A percentile compares a stretch with the other conserved stretches of the same genome.
Evolutionary conservation across 2,329 filamentous ascomycete genomes (phyloP).

Genomic region (Penicillium nordicum): DNA sequence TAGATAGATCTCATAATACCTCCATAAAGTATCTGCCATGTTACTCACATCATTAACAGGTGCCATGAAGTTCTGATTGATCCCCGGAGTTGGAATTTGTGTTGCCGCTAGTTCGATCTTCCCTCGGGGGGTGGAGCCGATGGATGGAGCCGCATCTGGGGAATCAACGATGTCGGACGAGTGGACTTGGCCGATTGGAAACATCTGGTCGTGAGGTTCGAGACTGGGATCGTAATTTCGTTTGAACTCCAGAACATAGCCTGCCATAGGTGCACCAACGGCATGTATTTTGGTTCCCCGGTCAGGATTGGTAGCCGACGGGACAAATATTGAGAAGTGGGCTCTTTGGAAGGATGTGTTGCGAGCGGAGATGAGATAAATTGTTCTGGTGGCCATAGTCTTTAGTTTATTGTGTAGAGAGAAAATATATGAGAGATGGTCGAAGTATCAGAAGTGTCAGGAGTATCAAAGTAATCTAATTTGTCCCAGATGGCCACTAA

Average conservation of each 20-base stretch:
- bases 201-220: slow-evolving; percentile 9
- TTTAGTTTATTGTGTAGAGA: neutral
- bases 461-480: too few species aligned
- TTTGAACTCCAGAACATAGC: slow-evolving; percentile 32
- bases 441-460: too few species aligned
- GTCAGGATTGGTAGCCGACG: slow-evolving; percentile 13
- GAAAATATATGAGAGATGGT: neutral
- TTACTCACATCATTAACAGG: slow-evolving; percentile 33
- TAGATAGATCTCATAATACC: too few species aligned
- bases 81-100: slow-evolving; percentile 27
- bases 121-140: slow-evolving; percentile 23
- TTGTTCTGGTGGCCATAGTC: slow-evolving; percentile 8
- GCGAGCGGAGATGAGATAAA: slow-evolving; percentile 27
- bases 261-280: slow-evolving; percentile 32
- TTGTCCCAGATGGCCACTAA: neutral
- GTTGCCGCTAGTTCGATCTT: slow-evolving; percentile 28
- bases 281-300: slow-evolving; percentile 32
- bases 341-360: slow-evolving; percentile 23
- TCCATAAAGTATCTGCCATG: neutral
- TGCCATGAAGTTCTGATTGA: slow-evolving; percentile 36
- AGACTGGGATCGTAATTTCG: slow-evolving; percentile 22
- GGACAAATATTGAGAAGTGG: slow-evolving; percentile 33
- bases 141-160: neutral
- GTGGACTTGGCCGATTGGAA: slow-evolving; percentile 23
- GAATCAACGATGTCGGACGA: slow-evolving; percentile 22